Conservation (phyloP, 2,329 filamentous ascomycete genomes). For the Fusarium buxicola region DNA sequence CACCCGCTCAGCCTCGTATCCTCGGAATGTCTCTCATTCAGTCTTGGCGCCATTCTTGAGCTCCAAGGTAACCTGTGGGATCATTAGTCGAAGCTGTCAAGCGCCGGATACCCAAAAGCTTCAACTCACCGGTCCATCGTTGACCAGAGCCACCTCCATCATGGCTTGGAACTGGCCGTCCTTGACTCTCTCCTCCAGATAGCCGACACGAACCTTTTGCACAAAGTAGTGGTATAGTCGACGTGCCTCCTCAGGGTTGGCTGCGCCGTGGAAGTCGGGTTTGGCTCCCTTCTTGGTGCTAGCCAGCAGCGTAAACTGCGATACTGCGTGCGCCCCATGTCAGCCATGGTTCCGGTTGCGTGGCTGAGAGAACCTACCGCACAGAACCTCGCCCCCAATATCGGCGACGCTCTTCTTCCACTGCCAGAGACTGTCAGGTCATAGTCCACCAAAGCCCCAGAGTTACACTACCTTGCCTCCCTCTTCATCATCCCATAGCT, state of each 20-base stretch:
- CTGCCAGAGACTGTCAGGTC: slow-evolving; percentile 55
- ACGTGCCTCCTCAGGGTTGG: slow-evolving; percentile 81
- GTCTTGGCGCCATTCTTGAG: slow-evolving; percentile 41
- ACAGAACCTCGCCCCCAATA: slow-evolving; percentile 91
- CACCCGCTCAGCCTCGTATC: background rate
- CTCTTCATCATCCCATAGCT: slow-evolving; percentile 87
- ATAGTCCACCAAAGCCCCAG: background rate
- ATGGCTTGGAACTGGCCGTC: slow-evolving; percentile 98
- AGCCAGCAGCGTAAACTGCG: slow-evolving; percentile 94
- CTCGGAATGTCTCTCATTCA: slow-evolving; percentile 15
- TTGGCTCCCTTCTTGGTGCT: slow-evolving; percentile 96
- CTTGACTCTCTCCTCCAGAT: slow-evolving; percentile 81
- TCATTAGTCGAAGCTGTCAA: background rate
- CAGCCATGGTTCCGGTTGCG: slow-evolving; percentile 2
- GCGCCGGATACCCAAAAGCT: background rate
- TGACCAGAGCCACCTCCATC: slow-evolving; percentile 96
- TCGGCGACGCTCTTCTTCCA: slow-evolving; percentile 94
- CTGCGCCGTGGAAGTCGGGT: slow-evolving; percentile 92
- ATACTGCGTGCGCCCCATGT: slow-evolving; percentile 69
- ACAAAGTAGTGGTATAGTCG: slow-evolving; percentile 88
- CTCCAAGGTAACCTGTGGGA: slow-evolving; percentile 44
- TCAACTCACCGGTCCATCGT: slow-evolving; percentile 76
- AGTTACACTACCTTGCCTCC: slow-evolving; percentile 67
- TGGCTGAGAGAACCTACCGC: slow-evolving; percentile 68
- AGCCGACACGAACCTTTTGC: slow-evolving; percentile 77